Base-by-base conservation (phyloP, 2,329 filamentous ascomycete species). In the Cryphonectria nitschkei region DNA sequence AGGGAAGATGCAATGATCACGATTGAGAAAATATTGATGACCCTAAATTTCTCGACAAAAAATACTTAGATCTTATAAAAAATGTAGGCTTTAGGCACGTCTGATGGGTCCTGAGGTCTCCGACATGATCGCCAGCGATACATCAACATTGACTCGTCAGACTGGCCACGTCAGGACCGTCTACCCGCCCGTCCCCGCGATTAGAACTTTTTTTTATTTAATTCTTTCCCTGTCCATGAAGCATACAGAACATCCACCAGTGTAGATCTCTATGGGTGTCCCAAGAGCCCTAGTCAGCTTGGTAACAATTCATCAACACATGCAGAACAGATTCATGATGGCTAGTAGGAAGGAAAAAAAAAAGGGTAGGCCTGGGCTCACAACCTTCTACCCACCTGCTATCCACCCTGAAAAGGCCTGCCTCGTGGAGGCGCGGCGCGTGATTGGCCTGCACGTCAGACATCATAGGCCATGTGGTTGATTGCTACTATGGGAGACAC, bases 391-490 rank as follows among this genome's bases (percentile, higher is more conserved):
- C 54, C 54, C 54, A 32, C 26, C 54, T 39, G 37, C 37, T 11
- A 39, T 58, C 54, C 29, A 32, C 26, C 54, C 19, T 61, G 32
- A 8, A 39, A 61, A 11, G 16, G 46, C 22, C 19, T 61, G 32
- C 34, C 32, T 61, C 16, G 58, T 37, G 58, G 58, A 8, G 34
- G 58, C 16, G 34, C 14, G 58, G 58, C 58, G 34, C 34, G 34
- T 61, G 58, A 61, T 61, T 61, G 58, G 58, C 32, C 58, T 61
- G 58, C 29, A 61, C 32, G 34, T 39, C 58, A 61, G 32, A 37
- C 58, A 39, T 32, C 22, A 22, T 3, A 19, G 32, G 58, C 58
- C 58, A 61, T 61, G 58, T 61, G 58, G 58, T 37, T 61, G 32
- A 61, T 14, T 61, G 26, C 58, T 32, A 58, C 26, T 54, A 54